Base-by-base conservation (phyloP, 768 basidiomycete genomes). In the Serendipita sp. region DNA sequence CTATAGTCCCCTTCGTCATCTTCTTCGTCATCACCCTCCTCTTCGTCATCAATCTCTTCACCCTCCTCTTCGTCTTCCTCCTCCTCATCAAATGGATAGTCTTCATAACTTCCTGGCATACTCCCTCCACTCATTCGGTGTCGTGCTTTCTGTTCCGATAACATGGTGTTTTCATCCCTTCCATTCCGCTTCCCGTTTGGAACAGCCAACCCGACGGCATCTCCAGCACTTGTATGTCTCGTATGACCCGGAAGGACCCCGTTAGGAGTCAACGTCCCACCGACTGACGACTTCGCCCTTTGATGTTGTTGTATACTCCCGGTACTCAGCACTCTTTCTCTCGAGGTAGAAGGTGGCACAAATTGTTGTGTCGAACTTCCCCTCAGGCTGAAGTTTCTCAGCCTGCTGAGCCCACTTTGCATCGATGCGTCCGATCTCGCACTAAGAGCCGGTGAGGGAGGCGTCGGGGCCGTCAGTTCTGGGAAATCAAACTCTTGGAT, bases 361-460 rank as follows among this genome's bases (percentile, higher is more conserved):
- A 36, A 31, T 36, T 58, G 8, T 29, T 37, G 64, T 37, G 46
- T 23, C 3, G 76, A 64, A 66, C 76, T 78, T 62, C 78, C 72
- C 66, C 75, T 81, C n/a, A 90, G 77, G 72, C 86, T 85, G 75
- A 90, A 83, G 72, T 91, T 83, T 65, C 90, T 75, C 29, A 96
- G 72, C 5, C 90, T 82, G 5, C 86, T 82, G 11, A 91, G 76
- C 0, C 89, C 76, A 68, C 83, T 86, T 68, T 82, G 82, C 66
- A 83, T 81, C 1, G 88, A 89, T 3, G 83, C 83, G 69, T 97
- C 95, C 1, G 94, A 97, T 1, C 91, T 84, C 2, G 95, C 96
- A 64, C 91, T 94, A 40, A 99, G 80, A 0, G 95, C 87, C 0
- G 96, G 96, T 0, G 94, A 97, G 2, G 91, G 90, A 3, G 94